These are phyloP conservation scores for Sutorius eximius DNA, from an alignment of 1,284 basidiomycete genomes.

Conservation along the genomic window DNA sequence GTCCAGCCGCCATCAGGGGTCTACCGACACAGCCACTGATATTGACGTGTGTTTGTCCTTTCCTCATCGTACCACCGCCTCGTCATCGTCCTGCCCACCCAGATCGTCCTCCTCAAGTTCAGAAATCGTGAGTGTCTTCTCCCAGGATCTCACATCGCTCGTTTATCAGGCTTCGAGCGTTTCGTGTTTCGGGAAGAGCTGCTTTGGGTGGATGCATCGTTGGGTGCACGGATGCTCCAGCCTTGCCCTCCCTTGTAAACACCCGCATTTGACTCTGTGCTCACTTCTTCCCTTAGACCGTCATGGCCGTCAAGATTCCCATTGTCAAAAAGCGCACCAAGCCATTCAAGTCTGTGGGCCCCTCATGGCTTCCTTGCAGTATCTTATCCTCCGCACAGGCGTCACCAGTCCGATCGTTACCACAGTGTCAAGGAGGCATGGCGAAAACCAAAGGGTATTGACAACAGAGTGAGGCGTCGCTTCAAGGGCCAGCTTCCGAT, in stretches of 20 bases:
- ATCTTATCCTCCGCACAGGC: slow-evolving; percentile 51
- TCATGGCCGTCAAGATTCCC: slow-evolving; percentile 84
- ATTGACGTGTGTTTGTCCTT: slow-evolving; percentile 30
- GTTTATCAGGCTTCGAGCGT: not conserved
- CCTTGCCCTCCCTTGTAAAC: slow-evolving; percentile 3
- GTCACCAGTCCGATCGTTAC: slow-evolving; percentile 97
- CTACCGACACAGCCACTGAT: slow-evolving; percentile 26
- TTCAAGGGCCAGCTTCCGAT: slow-evolving; percentile 96
- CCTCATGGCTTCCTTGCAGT: slow-evolving; percentile 2
- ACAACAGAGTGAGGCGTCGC: slow-evolving; percentile 91
- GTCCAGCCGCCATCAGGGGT: not conserved
- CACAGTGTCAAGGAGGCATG: slow-evolving; percentile 94
- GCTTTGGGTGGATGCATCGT: slow-evolving; percentile 35
- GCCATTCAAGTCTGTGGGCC: slow-evolving; percentile 78
- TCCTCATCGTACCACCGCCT: not conserved
- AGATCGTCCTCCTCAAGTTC: slow-evolving; percentile 31
- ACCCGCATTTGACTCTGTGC: slow-evolving; percentile 2
- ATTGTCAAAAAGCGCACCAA: slow-evolving; percentile 98
- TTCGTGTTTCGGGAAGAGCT: not conserved
- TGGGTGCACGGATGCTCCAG: slow-evolving; percentile 30
- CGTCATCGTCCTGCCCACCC: slow-evolving; percentile 4
- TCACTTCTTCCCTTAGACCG: slow-evolving; percentile 40
- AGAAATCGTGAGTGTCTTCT: slow-evolving; percentile 41
- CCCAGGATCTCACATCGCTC: not conserved
- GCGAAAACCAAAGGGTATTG: slow-evolving; percentile 98